Base-by-base conservation (phyloP, 2,329 filamentous ascomycete genomes). In the Eutypella sp. region DNA sequence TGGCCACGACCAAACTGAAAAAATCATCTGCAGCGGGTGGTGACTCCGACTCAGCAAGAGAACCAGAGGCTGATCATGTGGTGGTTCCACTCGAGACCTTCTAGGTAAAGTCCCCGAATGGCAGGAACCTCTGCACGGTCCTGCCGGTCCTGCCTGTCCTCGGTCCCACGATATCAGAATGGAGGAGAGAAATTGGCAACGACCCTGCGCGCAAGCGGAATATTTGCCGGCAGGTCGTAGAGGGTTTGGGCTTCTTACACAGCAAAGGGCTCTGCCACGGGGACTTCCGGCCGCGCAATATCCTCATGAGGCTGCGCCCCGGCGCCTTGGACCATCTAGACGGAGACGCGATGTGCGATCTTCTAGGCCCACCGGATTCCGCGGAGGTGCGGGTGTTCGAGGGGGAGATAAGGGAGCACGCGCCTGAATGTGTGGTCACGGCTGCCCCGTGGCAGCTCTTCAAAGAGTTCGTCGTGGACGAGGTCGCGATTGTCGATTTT, bases 401-500 rank as follows among this genome's bases (percentile, higher is more conserved):
- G 6, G 7, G 16, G 16, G 16, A 2, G 40, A 33, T 33, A 13
- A 7, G 13, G 25, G 7, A 31, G 25, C 29, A 25, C 23, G 27
- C 1, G 19, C 11, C 15, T 3, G 13, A 16, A 13, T 19, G n/a
- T n/a, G n/a, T n/a, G n/a, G n/a, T n/a, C n/a, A n/a, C n/a, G n/a
- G n/a, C n/a, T n/a, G n/a, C n/a, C n/a, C n/a, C n/a, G n/a, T n/a
- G n/a, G n/a, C n/a, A n/a, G n/a, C n/a, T n/a, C n/a, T n/a, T n/a
- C n/a, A n/a, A n/a, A n/a, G n/a, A n/a, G n/a, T n/a, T 46, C 10
- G 18, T 54, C 4, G 31, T 37, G 8, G 49, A 52, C 29, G 46
- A 52, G 1, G 29, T 51, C 13, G 48, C 44, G 2, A 45, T 54
- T 5, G 45, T 54, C 0, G 53, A 56, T 15, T 56, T 54, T 19